Percentiles rank a stretch among this genome's conserved stretches.
These are phyloP conservation scores for Phytophthora citrophthora DNA, from an alignment of 352 stramenopile genomes.

Conservation along the genomic window DNA sequence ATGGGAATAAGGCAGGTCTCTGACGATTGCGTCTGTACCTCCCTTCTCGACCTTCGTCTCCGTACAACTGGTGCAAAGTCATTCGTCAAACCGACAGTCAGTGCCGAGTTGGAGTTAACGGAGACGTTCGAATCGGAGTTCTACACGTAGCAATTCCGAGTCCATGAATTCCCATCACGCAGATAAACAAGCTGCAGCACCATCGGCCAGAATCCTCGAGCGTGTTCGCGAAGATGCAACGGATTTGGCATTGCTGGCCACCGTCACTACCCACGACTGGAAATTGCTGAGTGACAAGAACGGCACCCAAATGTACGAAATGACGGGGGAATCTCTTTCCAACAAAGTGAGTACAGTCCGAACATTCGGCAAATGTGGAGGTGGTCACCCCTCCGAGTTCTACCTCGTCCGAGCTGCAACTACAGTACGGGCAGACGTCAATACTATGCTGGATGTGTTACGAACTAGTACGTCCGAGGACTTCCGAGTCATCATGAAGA, in stretches of 20 bases:
- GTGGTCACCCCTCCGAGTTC: constrained; percentile 56
- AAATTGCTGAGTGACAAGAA: constrained; percentile 60
- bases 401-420: constrained; percentile 65
- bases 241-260: constrained; percentile 60
- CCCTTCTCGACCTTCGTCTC: not conserved
- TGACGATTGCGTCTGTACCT: not conserved
- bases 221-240: constrained; percentile 51
- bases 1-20: not conserved
- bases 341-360: constrained; percentile 39
- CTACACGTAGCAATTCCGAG: not conserved
- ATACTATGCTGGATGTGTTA: constrained; percentile 47
- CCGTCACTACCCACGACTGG: constrained; percentile 46
- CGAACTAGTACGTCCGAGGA: constrained; percentile 41
- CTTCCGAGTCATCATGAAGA: constrained; percentile 54
- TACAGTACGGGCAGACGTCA: constrained; percentile 47
- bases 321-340: constrained; percentile 54
- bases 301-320: constrained; percentile 56
- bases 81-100: constrained; percentile 23
- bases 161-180: constrained; percentile 15
- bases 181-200: constrained; percentile 13
- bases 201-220: constrained; percentile 55
- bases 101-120: not conserved
- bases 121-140: constrained; percentile 19
- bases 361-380: constrained; percentile 44
- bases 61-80: constrained; percentile 7